These are phyloP conservation scores for Didymella pomorum DNA, from an alignment of 2,329 filamentous ascomycete species.

Conservation along the genomic window DNA sequence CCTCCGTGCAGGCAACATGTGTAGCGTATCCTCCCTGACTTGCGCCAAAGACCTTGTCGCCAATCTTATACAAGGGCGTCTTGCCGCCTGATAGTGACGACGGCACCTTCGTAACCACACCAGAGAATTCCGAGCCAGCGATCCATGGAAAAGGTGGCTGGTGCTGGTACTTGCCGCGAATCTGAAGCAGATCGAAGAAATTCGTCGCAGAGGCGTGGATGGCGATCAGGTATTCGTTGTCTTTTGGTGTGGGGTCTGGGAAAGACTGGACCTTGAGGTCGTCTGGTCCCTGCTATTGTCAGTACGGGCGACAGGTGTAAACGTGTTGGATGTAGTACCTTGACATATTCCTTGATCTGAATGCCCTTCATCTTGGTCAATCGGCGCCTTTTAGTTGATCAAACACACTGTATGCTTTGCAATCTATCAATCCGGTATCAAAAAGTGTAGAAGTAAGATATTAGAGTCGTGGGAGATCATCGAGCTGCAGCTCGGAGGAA, in stretches of 20 bases:
- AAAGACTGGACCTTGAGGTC: slow-evolving; percentile 79
- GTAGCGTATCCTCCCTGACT: slow-evolving; percentile 87
- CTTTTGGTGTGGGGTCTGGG: slow-evolving; percentile 74
- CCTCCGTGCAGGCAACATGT: slow-evolving; percentile 72
- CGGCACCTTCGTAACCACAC: slow-evolving; percentile 74
- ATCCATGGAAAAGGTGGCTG: slow-evolving; percentile 91
- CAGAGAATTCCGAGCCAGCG: slow-evolving; percentile 86
- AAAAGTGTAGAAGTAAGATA: not conserved
- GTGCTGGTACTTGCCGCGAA: slow-evolving; percentile 93
- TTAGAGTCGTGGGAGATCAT: slow-evolving; percentile 1
- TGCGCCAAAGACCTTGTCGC: slow-evolving; percentile 86
- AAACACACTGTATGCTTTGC: not conserved
- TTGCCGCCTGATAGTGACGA: slow-evolving; percentile 53
- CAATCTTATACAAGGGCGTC: slow-evolving; percentile 72
- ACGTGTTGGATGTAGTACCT: slow-evolving; percentile 57
- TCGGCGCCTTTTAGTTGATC: not conserved
- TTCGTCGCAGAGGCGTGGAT: slow-evolving; percentile 90
- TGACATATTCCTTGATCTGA: slow-evolving; percentile 76
- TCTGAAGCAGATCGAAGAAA: slow-evolving; percentile 97
- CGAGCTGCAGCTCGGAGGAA: slow-evolving; percentile 12
- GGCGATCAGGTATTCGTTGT: slow-evolving; percentile 83
- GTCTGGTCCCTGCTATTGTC: slow-evolving; percentile 68
- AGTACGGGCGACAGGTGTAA: slow-evolving; percentile 12
- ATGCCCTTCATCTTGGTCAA: slow-evolving; percentile 72
- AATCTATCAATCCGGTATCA: not conserved